Evolutionary conservation across 208 protist species (phyloP), one percentile per base, ranked within the genome.

Genomic region (Trypanosoma grayi): DNA sequence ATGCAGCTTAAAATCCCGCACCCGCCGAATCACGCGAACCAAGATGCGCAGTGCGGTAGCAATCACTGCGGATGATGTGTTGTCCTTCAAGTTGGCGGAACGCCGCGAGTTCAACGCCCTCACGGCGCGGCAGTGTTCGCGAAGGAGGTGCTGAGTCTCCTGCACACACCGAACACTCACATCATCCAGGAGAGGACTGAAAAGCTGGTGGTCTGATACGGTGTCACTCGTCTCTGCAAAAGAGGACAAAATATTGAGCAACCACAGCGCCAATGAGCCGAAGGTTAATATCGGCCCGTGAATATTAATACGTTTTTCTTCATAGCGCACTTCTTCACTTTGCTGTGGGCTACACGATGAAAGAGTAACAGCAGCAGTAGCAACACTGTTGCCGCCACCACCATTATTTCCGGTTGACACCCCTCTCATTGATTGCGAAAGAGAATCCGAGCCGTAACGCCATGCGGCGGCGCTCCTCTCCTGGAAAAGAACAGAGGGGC

Each of bases 141-240:
- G 46, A 2, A 96, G 54, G 10, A 84, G 66, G 6, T 62, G 50
- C 27, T 76, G 72, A 14, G 93, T 72, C 65, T 93, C 83, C 10
- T 73, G 54, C 14, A 92, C 79, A 46, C 80, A 90, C 11, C 77
- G 70, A 34, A 68, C 52, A 56, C 90, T 66, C 8, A 96, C 86
- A 70, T 96, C 90, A 56, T 92, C 86, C 25, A 77, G 60, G 34
- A 96, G 70, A 16, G 85, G 86, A 16, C 81, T 76, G 67, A 85
- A 96, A 30, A 96, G 80, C 20, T 41, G 9, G 57, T 73, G 60
- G 45, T 34, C 68, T 36, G 40, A 28, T 43, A 25, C 64, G 39
- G 20, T 64, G 52, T 4, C 66, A 62, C 57, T 79, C 60, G 36
- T 51, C 58, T 83, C 80, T n/a, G 82, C 78, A 59, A 81, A 83